A percentile compares a stretch with the other conserved stretches of the same genome.
Evolutionary conservation across 164 flowering plant genomes (phyloP).

Genomic region (Magnolia kwangsiensis): DNA sequence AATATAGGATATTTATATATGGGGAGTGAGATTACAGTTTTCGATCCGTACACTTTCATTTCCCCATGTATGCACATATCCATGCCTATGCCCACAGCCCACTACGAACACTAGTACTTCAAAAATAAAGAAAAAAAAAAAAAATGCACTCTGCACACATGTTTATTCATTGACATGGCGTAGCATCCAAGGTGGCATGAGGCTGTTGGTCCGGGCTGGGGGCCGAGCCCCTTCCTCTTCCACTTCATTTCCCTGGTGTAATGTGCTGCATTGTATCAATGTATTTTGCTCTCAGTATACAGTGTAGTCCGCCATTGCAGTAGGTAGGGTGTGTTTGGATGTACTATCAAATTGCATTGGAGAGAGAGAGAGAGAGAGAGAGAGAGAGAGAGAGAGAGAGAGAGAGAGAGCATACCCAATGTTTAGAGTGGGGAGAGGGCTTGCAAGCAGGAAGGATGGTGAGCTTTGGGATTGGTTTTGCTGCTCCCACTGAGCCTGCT

Average conservation of each 20-base stretch:
- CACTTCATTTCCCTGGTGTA: constrained; percentile 17
- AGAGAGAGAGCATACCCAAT: constrained; percentile 36
- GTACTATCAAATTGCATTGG: background rate
- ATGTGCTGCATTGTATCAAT: constrained; percentile 24
- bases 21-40: background rate
- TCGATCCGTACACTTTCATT: no score
- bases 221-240: constrained; percentile 20
- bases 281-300: background rate
- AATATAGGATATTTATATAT: no score
- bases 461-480: constrained; percentile 24
- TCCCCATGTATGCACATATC: background rate
- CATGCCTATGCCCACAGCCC: background rate
- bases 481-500: constrained; percentile 33
- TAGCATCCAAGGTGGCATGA: constrained; percentile 57
- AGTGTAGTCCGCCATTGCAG: background rate
- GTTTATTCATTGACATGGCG: constrained; percentile 23
- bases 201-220: constrained; percentile 13
- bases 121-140: no score
- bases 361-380: constrained; percentile 10
- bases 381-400: background rate
- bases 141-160: background rate
- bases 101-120: background rate
- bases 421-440: constrained; percentile 28
- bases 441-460: constrained; percentile 27
- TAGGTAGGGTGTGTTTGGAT: background rate